Conservation (phyloP, 768 basidiomycete species). For the Lactarius akahatsu region DNA sequence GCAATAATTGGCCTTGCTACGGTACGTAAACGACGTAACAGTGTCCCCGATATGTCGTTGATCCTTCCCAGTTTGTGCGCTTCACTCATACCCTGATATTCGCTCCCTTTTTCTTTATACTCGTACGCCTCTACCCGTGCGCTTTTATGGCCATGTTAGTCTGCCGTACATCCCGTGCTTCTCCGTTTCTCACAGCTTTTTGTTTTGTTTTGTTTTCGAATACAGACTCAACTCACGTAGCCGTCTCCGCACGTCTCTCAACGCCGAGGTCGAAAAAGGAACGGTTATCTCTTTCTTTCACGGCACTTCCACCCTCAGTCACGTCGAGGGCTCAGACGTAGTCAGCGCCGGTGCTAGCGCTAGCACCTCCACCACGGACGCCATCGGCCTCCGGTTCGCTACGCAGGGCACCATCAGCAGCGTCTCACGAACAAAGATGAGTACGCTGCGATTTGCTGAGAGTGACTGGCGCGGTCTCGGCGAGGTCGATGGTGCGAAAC, state of each 20-base stretch:
- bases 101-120: conserved; percentile 8
- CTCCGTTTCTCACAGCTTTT: neutral
- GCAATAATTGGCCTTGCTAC: neutral
- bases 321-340: neutral
- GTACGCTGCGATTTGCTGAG: neutral
- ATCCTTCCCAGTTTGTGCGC: neutral
- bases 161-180: neutral
- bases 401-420: neutral
- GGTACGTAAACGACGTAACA: neutral
- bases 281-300: neutral
- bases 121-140: conserved; percentile 6
- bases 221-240: conserved; percentile 12
- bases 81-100: conserved; percentile 4
- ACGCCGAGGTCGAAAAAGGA: neutral
- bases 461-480: neutral
- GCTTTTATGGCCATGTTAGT: conserved; percentile 11
- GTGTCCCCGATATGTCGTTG: neutral
- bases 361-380: neutral
- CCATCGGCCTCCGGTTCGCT: neutral
- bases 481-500: neutral
- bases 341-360: too few species aligned
- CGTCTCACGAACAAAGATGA: neutral
- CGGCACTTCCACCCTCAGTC: neutral
- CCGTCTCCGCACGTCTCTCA: conserved; percentile 7
- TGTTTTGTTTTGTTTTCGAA: too few species aligned